These are phyloP conservation scores for Solanum hybrid DNA, from an alignment of 305 asterid species.

Conservation along the genomic window DNA sequence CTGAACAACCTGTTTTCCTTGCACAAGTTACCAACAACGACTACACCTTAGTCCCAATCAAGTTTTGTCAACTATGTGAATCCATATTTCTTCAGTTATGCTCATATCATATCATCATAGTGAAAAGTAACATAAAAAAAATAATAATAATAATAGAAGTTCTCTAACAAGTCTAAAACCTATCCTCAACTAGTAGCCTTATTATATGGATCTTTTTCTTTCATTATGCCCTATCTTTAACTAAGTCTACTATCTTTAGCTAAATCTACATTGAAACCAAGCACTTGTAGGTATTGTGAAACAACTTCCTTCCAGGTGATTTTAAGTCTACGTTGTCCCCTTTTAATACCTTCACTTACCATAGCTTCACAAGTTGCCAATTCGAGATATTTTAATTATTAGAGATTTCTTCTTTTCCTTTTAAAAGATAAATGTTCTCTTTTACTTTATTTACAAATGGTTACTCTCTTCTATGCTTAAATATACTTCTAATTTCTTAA, in stretches of 20 bases:
- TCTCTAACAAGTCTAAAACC: neutral
- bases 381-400: neutral
- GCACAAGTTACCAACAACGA: neutral
- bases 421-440: neutral
- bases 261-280: neutral
- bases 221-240: neutral
- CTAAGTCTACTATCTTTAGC: neutral
- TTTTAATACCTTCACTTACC: neutral
- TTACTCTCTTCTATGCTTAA: neutral
- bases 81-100: neutral
- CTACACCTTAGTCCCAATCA: neutral
- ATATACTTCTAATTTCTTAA: neutral
- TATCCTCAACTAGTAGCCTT: neutral
- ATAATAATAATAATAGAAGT: neutral
- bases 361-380: neutral
- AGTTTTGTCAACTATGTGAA: neutral
- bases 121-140: neutral
- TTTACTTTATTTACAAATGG: neutral
- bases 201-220: neutral
- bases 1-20: neutral
- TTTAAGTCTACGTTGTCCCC: neutral
- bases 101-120: neutral
- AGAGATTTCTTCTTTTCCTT: neutral
- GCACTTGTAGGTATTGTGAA: neutral
- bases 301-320: neutral